A percentile compares a stretch with the other conserved stretches of the same genome.
phyloP scores from a whole-genome alignment of 108 stramenopile species.

The Pelagomonas calceolata region DNA sequence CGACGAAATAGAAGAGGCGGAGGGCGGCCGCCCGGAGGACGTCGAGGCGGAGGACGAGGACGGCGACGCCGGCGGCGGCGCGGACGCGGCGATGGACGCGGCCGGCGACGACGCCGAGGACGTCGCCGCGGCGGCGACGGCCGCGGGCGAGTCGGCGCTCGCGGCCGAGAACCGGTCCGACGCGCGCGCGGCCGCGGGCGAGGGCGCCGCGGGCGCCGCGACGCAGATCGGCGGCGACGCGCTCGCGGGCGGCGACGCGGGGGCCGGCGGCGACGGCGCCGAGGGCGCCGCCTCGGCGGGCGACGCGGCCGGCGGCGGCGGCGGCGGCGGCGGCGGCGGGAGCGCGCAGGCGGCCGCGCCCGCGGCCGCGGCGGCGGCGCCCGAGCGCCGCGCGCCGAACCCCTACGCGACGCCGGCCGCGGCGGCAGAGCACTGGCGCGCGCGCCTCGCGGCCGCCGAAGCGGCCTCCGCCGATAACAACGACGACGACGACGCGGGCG shows the following conservation, averaged over 20 bases:
- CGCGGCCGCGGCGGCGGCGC: not conserved
- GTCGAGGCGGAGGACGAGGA: constrained; percentile 1
- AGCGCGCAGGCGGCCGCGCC: not conserved
- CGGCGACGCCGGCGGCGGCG: not conserved
- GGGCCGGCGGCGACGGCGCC: too few species aligned
- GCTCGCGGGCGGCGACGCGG: not conserved
- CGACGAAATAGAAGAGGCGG: not conserved
- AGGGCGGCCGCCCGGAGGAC: too few species aligned
- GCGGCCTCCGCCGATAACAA: not conserved
- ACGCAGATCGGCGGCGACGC: not conserved
- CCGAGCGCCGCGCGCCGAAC: not conserved
- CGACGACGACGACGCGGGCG: not conserved
- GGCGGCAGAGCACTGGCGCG: not conserved
- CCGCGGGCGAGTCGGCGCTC: not conserved
- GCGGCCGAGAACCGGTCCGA: not conserved
- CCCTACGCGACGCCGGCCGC: not conserved
- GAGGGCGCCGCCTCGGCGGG: too few species aligned
- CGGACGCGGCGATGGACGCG: too few species aligned
- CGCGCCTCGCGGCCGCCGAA: not conserved
- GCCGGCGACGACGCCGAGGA: too few species aligned
- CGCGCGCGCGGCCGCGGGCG: not conserved
- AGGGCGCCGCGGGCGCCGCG: not conserved
- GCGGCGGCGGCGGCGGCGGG: too few species aligned
- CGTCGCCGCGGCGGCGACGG: too few species aligned
- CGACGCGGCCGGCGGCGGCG: too few species aligned